Conservation (phyloP, 139 green algal species). For the Chlamydomonas applanata region DNA sequence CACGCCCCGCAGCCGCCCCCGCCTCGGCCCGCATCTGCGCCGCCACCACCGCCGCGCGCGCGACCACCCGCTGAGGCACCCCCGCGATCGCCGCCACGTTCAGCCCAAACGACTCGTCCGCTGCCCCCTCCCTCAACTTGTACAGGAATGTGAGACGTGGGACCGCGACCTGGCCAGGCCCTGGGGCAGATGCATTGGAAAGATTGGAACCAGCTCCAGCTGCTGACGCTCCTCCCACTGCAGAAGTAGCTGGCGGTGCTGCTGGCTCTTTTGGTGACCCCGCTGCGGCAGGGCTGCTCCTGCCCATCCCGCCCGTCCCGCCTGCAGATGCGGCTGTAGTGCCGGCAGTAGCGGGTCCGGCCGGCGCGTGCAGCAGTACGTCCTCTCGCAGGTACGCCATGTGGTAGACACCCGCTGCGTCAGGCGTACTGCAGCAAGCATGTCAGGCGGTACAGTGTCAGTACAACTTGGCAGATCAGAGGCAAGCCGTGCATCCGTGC, state of each 20-base stretch:
- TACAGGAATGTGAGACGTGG: conserved; percentile 84
- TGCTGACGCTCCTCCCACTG: neutral
- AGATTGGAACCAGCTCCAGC: neutral
- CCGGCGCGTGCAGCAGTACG: neutral
- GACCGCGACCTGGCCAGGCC: neutral
- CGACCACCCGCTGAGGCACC: conserved; percentile 28
- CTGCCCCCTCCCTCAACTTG: conserved; percentile 69
- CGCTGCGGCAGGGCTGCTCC: neutral
- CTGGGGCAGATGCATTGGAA: neutral
- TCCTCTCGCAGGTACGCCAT: conserved; percentile 54
- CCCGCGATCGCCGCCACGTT: conserved; percentile 78
- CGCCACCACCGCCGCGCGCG: conserved; percentile 21
- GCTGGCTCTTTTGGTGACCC: neutral
- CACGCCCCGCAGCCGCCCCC: too few species aligned
- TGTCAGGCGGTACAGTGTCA: too few species aligned
- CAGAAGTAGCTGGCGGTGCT: neutral
- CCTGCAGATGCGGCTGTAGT: too few species aligned
- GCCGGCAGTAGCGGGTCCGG: neutral
- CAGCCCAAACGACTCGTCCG: conserved; percentile 79
- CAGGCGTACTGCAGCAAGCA: too few species aligned
- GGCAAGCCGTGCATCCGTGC: too few species aligned
- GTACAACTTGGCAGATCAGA: too few species aligned
- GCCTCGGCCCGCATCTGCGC: neutral
- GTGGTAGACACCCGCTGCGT: conserved; percentile 29
- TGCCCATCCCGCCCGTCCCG: neutral